Evolutionary conservation across 1,284 basidiomycete species (phyloP).

Genomic region (Rhodotorula mucilaginosa): DNA sequence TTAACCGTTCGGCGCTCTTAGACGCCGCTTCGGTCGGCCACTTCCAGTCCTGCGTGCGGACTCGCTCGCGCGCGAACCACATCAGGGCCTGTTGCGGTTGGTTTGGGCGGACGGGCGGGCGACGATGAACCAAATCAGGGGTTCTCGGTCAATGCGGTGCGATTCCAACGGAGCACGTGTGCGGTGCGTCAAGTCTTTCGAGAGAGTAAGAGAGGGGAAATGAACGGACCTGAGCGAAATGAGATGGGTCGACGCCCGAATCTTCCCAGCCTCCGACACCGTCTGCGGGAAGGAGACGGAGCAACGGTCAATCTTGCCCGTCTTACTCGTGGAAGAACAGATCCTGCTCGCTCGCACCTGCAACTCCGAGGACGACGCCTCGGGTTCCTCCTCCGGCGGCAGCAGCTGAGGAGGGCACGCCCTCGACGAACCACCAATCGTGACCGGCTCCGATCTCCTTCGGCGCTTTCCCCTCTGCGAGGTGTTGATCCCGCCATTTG

Average conservation of each 20-base stretch:
- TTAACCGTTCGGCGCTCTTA: conserved; percentile 49
- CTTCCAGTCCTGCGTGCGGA: conserved; percentile 10
- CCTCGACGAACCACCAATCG: conserved; percentile 33
- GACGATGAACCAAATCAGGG: background rate
- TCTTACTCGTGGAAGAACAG: too few relatives aligned
- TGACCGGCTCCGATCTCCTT: conserved; percentile 35
- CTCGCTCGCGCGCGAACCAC: conserved; percentile 30
- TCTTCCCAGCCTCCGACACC: conserved; percentile 70
- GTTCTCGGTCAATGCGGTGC: background rate
- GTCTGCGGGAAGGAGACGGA: conserved; percentile 47
- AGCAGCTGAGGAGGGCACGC: background rate
- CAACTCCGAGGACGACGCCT: conserved; percentile 28
- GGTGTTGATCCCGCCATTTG: conserved; percentile 22
- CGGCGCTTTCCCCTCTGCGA: conserved; percentile 8
- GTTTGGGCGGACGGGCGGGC: too few relatives aligned
- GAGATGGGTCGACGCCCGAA: conserved; percentile 76
- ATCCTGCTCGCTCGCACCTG: conserved; percentile 46
- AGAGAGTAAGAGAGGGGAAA: conserved; percentile 57
- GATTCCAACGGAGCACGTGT: background rate
- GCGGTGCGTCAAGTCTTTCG: background rate
- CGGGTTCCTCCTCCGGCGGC: background rate
- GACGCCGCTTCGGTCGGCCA: background rate
- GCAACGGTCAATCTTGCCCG: too few relatives aligned
- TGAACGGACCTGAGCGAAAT: conserved; percentile 58
- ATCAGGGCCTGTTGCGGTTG: conserved; percentile 24